phyloP scores from a whole-genome alignment of 2,329 filamentous ascomycete species.

The Aspergillus cejpii region DNA sequence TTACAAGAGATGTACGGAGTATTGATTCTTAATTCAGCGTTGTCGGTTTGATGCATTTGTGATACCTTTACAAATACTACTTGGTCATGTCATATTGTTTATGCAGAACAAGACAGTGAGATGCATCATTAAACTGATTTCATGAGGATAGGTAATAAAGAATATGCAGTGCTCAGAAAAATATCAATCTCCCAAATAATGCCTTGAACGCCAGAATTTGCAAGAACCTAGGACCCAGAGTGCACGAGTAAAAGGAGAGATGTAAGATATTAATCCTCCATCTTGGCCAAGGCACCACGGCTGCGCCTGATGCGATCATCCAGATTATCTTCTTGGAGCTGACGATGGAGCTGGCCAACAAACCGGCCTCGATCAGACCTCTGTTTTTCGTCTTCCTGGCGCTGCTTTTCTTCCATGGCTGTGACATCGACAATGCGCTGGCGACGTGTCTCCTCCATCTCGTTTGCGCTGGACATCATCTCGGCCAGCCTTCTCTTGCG shows the following conservation, averaged over 20 bases:
- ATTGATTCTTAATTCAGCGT: not conserved
- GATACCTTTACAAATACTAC: not conserved
- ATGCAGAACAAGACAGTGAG: no score
- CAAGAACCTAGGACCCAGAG: slow-evolving; percentile 1
- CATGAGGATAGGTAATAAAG: no score
- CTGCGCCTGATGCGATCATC: slow-evolving; percentile 32
- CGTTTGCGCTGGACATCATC: slow-evolving; percentile 65
- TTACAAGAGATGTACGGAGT: not conserved
- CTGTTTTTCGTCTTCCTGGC: slow-evolving; percentile 57
- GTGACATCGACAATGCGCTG: slow-evolving; percentile 61
- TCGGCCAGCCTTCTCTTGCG: slow-evolving; percentile 54
- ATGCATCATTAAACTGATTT: no score
- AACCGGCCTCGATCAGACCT: slow-evolving; percentile 33
- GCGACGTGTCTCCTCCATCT: slow-evolving; percentile 64
- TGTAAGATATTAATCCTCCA: slow-evolving; percentile 21
- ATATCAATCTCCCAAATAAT: no score
- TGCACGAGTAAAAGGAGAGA: slow-evolving; percentile 1
- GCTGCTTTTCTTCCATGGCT: slow-evolving; percentile 56
- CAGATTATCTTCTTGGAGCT: slow-evolving; percentile 31
- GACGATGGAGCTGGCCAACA: slow-evolving; percentile 30
- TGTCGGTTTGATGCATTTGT: not conserved
- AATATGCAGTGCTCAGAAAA: no score
- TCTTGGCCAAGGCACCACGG: slow-evolving; percentile 28
- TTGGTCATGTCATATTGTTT: no score
- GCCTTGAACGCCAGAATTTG: not conserved